Conservation (phyloP, 2,329 filamentous ascomycete genomes). For the Colletotrichum theobromicola region DNA sequence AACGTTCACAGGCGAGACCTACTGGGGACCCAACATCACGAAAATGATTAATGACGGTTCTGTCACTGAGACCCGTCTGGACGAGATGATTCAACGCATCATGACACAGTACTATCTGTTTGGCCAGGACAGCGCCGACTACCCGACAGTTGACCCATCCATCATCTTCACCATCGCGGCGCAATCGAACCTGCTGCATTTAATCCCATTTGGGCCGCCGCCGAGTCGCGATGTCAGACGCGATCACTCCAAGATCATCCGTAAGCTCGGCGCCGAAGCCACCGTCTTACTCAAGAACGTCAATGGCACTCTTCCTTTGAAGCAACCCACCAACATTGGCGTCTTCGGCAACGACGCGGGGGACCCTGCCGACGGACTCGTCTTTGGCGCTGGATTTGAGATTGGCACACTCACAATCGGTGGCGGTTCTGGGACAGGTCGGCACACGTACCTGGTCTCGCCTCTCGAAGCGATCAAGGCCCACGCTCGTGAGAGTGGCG, state of each 20-base stretch:
- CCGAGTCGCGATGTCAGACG: constrained; percentile 59
- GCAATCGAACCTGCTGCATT: neutral
- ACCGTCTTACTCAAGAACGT: constrained; percentile 73
- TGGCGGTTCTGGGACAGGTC: constrained; percentile 65
- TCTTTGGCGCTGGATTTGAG: constrained; percentile 54
- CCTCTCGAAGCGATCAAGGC: constrained; percentile 69
- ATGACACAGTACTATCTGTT: constrained; percentile 66
- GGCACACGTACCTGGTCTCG: constrained; percentile 69
- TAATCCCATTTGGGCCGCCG: constrained; percentile 38
- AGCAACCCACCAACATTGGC: constrained; percentile 56
- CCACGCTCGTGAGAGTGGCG: constrained; percentile 57
- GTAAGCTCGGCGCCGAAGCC: constrained; percentile 55
- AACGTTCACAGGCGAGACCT: constrained; percentile 57
- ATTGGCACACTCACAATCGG: constrained; percentile 70
- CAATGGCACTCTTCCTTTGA: constrained; percentile 60
- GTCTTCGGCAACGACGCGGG: constrained; percentile 70
- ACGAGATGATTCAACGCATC: constrained; percentile 71
- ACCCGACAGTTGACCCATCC: constrained; percentile 43
- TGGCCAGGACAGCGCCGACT: constrained; percentile 50
- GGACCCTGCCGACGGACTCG: constrained; percentile 40
- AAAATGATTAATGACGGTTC: constrained; percentile 63
- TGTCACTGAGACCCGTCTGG: constrained; percentile 63
- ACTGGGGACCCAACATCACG: constrained; percentile 61
- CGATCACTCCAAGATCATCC: constrained; percentile 66
- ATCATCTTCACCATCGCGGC: constrained; percentile 5